These are phyloP conservation scores for Cicer pinnatifidum DNA, from an alignment of 306 rosid species.

Conservation along the genomic window DNA sequence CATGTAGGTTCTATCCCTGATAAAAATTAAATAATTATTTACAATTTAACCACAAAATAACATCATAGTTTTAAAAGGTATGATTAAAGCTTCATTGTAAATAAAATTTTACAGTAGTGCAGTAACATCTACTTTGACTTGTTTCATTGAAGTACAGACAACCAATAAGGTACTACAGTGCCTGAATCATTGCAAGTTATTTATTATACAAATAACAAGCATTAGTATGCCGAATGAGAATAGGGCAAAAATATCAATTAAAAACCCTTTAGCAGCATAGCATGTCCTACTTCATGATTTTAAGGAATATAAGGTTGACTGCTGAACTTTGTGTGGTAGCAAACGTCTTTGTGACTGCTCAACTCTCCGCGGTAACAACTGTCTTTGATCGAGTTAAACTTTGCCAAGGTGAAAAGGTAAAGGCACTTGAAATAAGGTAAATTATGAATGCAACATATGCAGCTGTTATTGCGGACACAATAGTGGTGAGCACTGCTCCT, in stretches of 20 bases:
- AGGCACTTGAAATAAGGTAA: constrained; percentile 66
- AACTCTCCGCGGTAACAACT: constrained; percentile 47
- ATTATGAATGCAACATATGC: constrained; percentile 72
- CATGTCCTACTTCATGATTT: constrained; percentile 29
- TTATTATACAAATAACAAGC: constrained; percentile 43
- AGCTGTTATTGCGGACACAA: constrained; percentile 54
- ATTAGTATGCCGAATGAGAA: constrained; percentile 31
- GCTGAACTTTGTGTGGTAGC: constrained; percentile 50
- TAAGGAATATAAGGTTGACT: constrained; percentile 25
- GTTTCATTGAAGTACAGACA: constrained; percentile 36
- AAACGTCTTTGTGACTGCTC: constrained; percentile 51
- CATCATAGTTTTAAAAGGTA: constrained; percentile 23
- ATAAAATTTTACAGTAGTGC: constrained; percentile 37
- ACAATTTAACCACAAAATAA: constrained; percentile 12
- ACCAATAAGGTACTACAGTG: constrained; percentile 25
- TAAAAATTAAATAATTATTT: background rate
- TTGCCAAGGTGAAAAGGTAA: constrained; percentile 57
- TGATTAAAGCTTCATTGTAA: constrained; percentile 37
- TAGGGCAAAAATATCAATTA: constrained; percentile 24
- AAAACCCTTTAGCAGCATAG: constrained; percentile 26
- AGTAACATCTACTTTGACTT: constrained; percentile 33
- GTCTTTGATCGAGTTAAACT: constrained; percentile 50
- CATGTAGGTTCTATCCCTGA: background rate
- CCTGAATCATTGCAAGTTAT: constrained; percentile 36
- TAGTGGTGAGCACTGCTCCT: constrained; percentile 51